phyloP scores from a whole-genome alignment of 139 green algal species.

The Diplosphaera chodatii region DNA sequence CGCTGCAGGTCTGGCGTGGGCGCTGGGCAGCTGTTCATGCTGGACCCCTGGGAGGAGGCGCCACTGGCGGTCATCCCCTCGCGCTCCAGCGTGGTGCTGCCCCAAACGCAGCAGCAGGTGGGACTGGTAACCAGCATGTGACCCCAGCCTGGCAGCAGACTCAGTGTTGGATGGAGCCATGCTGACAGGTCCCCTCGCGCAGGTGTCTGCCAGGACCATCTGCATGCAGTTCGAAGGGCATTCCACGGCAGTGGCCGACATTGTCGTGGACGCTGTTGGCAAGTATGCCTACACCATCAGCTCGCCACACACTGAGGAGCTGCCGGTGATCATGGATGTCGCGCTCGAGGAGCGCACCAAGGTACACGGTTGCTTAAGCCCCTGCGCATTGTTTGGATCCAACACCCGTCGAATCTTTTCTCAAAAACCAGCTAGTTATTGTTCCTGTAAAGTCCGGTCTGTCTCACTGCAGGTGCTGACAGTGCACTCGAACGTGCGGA shows the following conservation, averaged over 20 bases:
- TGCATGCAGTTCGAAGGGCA: slow-evolving; percentile 43
- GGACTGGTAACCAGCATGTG: too few relatives aligned
- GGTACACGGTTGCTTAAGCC: too few relatives aligned
- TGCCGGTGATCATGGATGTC: slow-evolving; percentile 41
- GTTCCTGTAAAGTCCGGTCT: too few relatives aligned
- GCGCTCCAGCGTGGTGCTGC: slow-evolving; percentile 20
- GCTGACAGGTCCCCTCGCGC: background rate
- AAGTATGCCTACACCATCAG: slow-evolving; percentile 41
- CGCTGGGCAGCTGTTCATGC: slow-evolving; percentile 1
- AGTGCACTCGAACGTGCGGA: slow-evolving; percentile 27
- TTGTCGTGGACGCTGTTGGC: slow-evolving; percentile 48
- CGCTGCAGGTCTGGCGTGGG: background rate
- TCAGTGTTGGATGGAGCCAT: too few relatives aligned
- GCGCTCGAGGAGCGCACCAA: slow-evolving; percentile 32
- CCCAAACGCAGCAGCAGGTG: slow-evolving; percentile 27
- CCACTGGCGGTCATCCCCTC: slow-evolving; percentile 23
- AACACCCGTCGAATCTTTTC: too few relatives aligned
- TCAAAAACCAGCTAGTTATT: too few relatives aligned
- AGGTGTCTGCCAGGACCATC: slow-evolving; percentile 34
- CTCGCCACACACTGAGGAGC: slow-evolving; percentile 5
- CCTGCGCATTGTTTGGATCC: too few relatives aligned
- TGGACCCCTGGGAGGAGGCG: slow-evolving; percentile 21
- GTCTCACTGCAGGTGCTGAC: slow-evolving; percentile 38
- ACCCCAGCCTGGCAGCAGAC: too few relatives aligned
- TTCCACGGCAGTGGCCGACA: slow-evolving; percentile 20